These are phyloP conservation scores for Saksenaea oblongispora DNA, from an alignment of 371 early-diverging fungal species.

Conservation along the genomic window DNA sequence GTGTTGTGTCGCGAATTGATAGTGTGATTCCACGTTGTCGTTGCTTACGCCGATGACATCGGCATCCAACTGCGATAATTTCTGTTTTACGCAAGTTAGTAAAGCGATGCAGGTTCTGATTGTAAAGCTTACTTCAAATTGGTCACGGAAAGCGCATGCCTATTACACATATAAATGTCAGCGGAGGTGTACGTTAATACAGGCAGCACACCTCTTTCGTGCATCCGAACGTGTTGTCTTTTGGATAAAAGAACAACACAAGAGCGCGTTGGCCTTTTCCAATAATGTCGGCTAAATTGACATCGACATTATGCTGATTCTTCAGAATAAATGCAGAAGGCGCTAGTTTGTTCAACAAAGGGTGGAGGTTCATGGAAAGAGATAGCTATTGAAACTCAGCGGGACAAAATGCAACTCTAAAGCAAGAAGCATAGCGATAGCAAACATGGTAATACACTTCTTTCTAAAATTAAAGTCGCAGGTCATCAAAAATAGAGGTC, in stretches of 20 bases:
- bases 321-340: constrained; percentile 25
- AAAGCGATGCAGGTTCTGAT: background rate
- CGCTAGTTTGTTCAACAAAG: constrained; percentile 28
- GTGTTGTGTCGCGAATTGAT: constrained; percentile 24
- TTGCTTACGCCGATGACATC: constrained; percentile 32
- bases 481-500: no score
- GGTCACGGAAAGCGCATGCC: constrained; percentile 28
- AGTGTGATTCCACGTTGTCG: constrained; percentile 30
- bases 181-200: background rate
- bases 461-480: no score
- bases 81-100: constrained; percentile 2
- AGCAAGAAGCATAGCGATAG: background rate
- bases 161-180: background rate
- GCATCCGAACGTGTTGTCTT: constrained; percentile 31
- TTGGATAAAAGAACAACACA: constrained; percentile 42
- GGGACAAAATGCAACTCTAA: background rate
- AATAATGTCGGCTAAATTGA: constrained; percentile 24
- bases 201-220: constrained; percentile 29
- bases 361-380: constrained; percentile 14
- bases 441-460: background rate
- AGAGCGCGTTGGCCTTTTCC: constrained; percentile 22
- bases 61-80: constrained; percentile 16
- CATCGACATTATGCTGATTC: constrained; percentile 29
- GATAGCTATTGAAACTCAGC: background rate
- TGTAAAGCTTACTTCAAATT: constrained; percentile 16